Percentiles rank a stretch among this genome's conserved stretches.
Conservation (phyloP, 257 asterid genomes). For the Solanum chiquidenum region DNA sequence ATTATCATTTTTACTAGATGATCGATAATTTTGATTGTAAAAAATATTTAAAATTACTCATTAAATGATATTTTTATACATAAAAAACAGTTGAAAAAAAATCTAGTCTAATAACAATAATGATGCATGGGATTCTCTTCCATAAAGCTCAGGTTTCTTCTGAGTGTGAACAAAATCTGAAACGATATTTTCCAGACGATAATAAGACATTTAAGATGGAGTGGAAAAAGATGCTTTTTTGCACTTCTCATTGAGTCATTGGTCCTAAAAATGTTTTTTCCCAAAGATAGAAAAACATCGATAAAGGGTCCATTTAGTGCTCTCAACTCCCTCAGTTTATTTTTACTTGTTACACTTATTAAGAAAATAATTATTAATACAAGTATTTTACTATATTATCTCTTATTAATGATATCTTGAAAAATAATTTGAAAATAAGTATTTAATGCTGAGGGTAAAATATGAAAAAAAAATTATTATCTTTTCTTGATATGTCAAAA, state of each 20-base stretch:
- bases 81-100: neutral
- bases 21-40: neutral
- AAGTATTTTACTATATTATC: fast-evolving
- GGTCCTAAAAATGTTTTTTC: neutral
- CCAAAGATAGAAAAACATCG: neutral
- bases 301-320: neutral
- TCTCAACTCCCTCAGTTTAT: too few species aligned
- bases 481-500: too few species aligned
- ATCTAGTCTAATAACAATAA: neutral
- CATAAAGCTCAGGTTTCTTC: neutral
- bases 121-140: neutral
- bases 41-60: neutral
- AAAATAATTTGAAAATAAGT: too few species aligned
- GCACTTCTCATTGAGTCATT: neutral
- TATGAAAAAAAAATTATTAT: too few species aligned
- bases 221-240: neutral
- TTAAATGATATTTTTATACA: neutral
- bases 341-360: too few species aligned
- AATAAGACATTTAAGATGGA: neutral
- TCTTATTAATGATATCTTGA: too few species aligned
- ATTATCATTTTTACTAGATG: neutral
- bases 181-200: neutral
- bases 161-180: neutral
- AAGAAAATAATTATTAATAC: too few species aligned
- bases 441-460: too few species aligned